Base-by-base conservation (phyloP, 2,329 filamentous ascomycete genomes). In the Fusarium circinatum region DNA sequence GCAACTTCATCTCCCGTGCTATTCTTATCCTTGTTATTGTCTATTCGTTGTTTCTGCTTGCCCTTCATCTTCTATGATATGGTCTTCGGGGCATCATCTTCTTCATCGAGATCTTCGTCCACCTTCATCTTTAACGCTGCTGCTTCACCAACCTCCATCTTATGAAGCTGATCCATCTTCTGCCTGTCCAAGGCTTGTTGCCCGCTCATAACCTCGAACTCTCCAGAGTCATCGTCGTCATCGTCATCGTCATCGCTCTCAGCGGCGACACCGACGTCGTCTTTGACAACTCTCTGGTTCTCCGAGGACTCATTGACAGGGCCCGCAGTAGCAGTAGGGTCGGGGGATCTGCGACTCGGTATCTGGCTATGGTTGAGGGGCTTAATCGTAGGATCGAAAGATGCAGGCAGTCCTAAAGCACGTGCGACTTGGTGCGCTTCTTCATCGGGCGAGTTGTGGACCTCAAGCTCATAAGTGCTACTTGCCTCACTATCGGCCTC, bases 391-490 rank as follows among this genome's bases (percentile, higher is more conserved):
- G 90, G 89, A 70, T 92, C 90, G 70, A 91, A 92, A 30, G 85
- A 82, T 7, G 89, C 89, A 1, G 90, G 90, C 6, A 92, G 81
- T 0, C 90, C 90, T 15, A 92, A 84, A 22, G 89, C 90, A 69
- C 88, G 86, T 49, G 90, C 90, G 12, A 92, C 90, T 62, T 87
- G 86, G 73, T 91, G 90, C 1, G 90, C 90, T 79, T 92, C 90
- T 70, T 90, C 89, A 72, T 91, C 89, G 5, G 88, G 83, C 2
- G 88, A 88, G 47, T 89, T 84, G 45, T 85, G 83, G 5, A 86
- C 83, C 79, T 90, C 88, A 26, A 90, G 83, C 74, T 89, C 86
- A 78, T 89, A 90, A 13, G 84, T 81, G 75, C 84, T 86, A 74
- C 84, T 86, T 42, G 84, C 83, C 64, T 88, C 86, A 79, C 85